phyloP scores from a whole-genome alignment of 331 rosid genomes.

The Quercus lobata region DNA sequence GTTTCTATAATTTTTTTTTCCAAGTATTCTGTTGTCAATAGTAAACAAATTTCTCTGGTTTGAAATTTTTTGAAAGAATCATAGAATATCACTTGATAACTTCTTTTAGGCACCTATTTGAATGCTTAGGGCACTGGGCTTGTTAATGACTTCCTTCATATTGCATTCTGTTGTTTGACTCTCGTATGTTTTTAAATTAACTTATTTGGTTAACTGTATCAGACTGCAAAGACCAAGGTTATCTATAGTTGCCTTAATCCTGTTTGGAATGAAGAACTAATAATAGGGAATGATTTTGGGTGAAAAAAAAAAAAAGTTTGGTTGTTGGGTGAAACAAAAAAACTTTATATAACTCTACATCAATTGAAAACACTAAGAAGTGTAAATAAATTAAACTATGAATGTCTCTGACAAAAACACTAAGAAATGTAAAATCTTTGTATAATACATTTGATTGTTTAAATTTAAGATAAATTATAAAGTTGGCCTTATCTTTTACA shows the following conservation, averaged over 20 bases:
- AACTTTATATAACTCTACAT: too few species aligned
- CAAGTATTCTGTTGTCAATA: too few species aligned
- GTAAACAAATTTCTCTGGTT: too few species aligned
- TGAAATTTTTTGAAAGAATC: background rate
- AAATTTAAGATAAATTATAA: too few species aligned
- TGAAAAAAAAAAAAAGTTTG: too few species aligned
- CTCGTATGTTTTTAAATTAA: background rate
- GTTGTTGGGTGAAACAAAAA: too few species aligned
- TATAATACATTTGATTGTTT: too few species aligned
- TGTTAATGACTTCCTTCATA: background rate
- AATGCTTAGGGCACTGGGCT: background rate
- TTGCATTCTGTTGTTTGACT: background rate
- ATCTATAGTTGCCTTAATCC: constrained; percentile 92
- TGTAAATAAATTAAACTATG: too few species aligned
- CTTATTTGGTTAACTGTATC: constrained; percentile 30
- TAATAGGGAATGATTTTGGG: too few species aligned
- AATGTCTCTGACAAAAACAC: too few species aligned
- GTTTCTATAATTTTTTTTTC: too few species aligned
- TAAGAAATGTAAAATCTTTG: background rate
- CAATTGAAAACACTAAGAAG: too few species aligned
- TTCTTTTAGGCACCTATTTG: background rate
- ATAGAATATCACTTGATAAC: background rate
- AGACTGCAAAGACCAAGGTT: constrained; percentile 90
- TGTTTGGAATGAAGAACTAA: constrained; percentile 84
- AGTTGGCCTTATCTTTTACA: fast-evolving